phyloP scores from a whole-genome alignment of 2,329 filamentous ascomycete species.

The Zymoseptoria brevis region DNA sequence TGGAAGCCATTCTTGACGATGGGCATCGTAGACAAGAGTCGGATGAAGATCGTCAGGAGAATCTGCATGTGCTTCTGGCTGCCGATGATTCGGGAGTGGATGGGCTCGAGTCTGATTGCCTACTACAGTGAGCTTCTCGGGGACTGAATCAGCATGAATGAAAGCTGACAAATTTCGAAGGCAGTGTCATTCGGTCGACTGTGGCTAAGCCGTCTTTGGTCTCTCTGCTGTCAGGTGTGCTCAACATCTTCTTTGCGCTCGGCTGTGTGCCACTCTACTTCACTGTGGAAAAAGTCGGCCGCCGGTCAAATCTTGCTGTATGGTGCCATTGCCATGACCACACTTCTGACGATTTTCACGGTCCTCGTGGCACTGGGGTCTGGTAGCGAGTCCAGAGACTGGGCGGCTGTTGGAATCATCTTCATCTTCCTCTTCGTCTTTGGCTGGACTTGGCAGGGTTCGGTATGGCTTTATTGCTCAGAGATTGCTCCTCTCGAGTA shows the following conservation, averaged over 20 bases:
- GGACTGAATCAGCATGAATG: not conserved
- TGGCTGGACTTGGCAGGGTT: constrained; percentile 8
- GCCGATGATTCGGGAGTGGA: constrained; percentile 11
- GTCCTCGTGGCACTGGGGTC: constrained; percentile 1
- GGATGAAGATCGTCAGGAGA: constrained; percentile 8
- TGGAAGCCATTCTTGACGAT: constrained; percentile 9
- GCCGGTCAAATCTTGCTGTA: constrained; percentile 7
- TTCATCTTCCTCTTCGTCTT: constrained; percentile 9
- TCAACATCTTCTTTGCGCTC: constrained; percentile 11
- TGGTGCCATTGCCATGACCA: constrained; percentile 8
- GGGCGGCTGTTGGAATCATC: constrained; percentile 6
- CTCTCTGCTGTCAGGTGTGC: constrained; percentile 5
- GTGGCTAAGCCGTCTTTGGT: constrained; percentile 6
- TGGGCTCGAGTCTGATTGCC: constrained; percentile 10
- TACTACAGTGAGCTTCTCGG: constrained; percentile 8
- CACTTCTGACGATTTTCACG: constrained; percentile 6
- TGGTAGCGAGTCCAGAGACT: constrained; percentile 2
- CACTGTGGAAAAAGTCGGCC: constrained; percentile 7
- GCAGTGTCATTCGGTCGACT: constrained; percentile 7
- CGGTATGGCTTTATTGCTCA: constrained; percentile 7
- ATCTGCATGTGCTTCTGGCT: constrained; percentile 12
- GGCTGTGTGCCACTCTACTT: constrained; percentile 3
- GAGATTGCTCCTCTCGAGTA: constrained; percentile 10
- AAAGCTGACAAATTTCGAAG: not conserved
- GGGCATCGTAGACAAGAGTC: constrained; percentile 4